phyloP scores from a whole-genome alignment of 2,329 filamentous ascomycete genomes.

The Coniella lustricola region DNA sequence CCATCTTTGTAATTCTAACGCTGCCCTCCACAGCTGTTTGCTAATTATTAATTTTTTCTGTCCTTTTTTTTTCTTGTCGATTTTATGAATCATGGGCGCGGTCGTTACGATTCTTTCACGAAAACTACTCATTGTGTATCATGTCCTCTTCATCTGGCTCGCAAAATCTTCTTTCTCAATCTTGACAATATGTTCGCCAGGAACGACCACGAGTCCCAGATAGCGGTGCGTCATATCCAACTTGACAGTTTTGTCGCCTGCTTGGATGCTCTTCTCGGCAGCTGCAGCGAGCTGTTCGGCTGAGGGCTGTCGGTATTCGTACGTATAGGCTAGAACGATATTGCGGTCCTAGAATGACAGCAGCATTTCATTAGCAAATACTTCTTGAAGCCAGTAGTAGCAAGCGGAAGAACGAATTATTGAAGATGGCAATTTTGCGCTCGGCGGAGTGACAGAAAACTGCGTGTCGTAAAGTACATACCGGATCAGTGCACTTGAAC shows the following conservation, averaged over 20 bases:
- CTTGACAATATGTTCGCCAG: constrained; percentile 75
- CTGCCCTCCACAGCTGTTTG: too few species aligned
- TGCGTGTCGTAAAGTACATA: constrained; percentile 34
- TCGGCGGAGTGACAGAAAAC: constrained; percentile 1
- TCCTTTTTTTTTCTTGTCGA: too few species aligned
- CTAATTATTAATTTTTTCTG: too few species aligned
- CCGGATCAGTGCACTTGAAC: constrained; percentile 92
- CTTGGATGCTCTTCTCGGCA: constrained; percentile 29
- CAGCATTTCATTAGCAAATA: too few species aligned
- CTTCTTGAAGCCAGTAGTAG: not conserved
- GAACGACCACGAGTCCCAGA: constrained; percentile 83
- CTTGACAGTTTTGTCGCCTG: constrained; percentile 39
- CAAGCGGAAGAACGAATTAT: not conserved
- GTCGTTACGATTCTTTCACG: too few species aligned
- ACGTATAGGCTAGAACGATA: constrained; percentile 75
- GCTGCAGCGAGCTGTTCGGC: constrained; percentile 36
- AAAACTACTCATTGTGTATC: too few species aligned
- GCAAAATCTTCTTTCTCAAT: constrained; percentile 79
- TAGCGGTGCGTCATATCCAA: constrained; percentile 78
- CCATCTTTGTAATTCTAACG: too few species aligned
- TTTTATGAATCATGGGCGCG: too few species aligned
- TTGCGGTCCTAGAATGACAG: constrained; percentile 80
- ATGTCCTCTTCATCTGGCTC: constrained; percentile 38
- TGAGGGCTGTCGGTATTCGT: constrained; percentile 80
- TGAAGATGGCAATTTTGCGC: too few species aligned